Evolutionary conservation across 208 protist genomes (phyloP).

Genomic region (Crithidia brevicula): DNA sequence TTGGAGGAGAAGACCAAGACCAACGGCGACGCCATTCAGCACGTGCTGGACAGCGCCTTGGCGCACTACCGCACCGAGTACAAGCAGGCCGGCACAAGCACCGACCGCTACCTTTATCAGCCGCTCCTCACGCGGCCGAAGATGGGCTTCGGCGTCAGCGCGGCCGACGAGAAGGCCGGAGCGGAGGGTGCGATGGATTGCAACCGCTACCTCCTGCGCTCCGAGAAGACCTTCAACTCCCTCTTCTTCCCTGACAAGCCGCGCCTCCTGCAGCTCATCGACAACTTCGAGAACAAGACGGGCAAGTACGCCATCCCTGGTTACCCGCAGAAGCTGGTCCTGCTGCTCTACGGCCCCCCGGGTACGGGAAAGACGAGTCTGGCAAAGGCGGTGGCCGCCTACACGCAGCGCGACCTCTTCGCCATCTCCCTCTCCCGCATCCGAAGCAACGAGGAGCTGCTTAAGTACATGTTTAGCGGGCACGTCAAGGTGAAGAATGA

Average conservation of each 20-base stretch:
- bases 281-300: conserved; percentile 75
- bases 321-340: conserved; percentile 86
- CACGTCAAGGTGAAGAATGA: conserved; percentile 53
- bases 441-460: conserved; percentile 81
- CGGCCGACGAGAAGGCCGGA: conserved; percentile 17
- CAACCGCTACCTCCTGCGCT: conserved; percentile 72
- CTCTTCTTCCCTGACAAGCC: conserved; percentile 92
- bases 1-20: conserved; percentile 15
- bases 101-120: conserved; percentile 73
- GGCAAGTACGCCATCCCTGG: conserved; percentile 89
- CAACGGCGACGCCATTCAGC: conserved; percentile 25
- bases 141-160: conserved; percentile 2
- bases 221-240: conserved; percentile 88
- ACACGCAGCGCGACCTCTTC: conserved; percentile 84
- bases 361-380: conserved; percentile 96
- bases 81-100: conserved; percentile 37
- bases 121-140: conserved; percentile 33
- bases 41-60: conserved; percentile 17
- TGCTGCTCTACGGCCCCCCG: conserved; percentile 94
- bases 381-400: conserved; percentile 87
- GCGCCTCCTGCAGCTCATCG: conserved; percentile 75
- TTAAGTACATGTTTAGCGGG: conserved; percentile 86
- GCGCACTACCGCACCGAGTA: conserved; percentile 39
- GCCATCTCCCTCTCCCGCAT: conserved; percentile 85
- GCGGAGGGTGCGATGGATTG: conserved; percentile 42